Percentiles rank a stretch among this genome's conserved stretches.
These are phyloP conservation scores for Nicotiana benthamiana DNA, from an alignment of 257 asterid genomes.

Conservation along the genomic window DNA sequence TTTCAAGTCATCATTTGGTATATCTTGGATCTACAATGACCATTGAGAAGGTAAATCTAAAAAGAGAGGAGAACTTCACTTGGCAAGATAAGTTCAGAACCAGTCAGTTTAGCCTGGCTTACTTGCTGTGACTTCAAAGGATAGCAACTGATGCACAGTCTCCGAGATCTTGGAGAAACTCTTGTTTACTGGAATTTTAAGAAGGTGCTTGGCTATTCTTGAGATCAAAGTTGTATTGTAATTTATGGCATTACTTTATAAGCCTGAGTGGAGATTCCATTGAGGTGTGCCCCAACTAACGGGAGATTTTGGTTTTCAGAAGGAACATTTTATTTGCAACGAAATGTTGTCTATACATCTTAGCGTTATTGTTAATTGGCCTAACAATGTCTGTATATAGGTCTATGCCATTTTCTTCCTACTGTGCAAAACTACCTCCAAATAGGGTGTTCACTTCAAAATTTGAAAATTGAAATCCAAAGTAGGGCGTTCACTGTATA, in stretches of 20 bases:
- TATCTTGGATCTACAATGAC: not conserved
- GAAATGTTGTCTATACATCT: not conserved
- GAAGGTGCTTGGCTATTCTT: not conserved
- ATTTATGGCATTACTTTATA: not conserved
- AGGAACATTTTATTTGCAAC: not conserved
- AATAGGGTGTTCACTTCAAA: not conserved
- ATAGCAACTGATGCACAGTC: not conserved
- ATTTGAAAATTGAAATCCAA: too few species aligned
- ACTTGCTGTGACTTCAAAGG: not conserved
- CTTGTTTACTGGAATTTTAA: not conserved
- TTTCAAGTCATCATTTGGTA: not conserved
- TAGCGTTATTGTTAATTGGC: not conserved
- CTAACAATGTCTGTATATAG: not conserved
- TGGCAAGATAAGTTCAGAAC: not conserved
- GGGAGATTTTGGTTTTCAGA: not conserved
- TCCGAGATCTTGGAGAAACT: not conserved
- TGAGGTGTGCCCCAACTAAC: not conserved
- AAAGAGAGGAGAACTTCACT: not conserved
- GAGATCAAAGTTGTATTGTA: not conserved
- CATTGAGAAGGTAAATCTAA: not conserved
- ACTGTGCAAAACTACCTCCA: not conserved
- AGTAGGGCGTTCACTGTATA: too few species aligned
- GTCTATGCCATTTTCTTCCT: not conserved
- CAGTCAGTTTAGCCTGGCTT: not conserved
- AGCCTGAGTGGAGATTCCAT: not conserved